These are phyloP conservation scores for Candida incommunis DNA, from an alignment of 805 yeast species.

Conservation along the genomic window DNA sequence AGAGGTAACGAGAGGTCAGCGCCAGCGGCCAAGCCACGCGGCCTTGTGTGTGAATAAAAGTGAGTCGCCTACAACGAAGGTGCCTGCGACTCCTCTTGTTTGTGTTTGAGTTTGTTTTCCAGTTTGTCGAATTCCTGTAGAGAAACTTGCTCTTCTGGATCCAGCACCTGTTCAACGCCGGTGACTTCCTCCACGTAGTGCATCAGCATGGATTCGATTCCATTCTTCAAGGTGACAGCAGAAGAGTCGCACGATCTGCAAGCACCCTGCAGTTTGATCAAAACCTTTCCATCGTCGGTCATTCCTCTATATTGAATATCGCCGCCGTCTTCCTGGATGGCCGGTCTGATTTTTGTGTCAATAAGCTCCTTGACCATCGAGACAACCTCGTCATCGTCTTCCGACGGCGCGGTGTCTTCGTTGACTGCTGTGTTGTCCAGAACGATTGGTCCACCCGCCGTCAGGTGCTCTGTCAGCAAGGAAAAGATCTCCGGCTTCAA, in stretches of 20 bases:
- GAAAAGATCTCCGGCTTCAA: constrained; percentile 49
- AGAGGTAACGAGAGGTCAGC: no score
- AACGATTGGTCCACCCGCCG: constrained; percentile 39
- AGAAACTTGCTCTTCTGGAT: constrained; percentile 64
- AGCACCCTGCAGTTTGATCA: constrained; percentile 84
- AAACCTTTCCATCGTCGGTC: constrained; percentile 80
- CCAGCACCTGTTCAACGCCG: constrained; percentile 76
- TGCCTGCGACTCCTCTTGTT: constrained; percentile 13
- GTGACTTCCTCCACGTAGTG: constrained; percentile 94
- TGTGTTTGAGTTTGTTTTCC: constrained; percentile 39
- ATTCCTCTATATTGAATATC: constrained; percentile 83
- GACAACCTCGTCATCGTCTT: constrained; percentile 66
- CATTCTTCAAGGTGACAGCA: constrained; percentile 84
- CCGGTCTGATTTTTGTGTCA: constrained; percentile 91
- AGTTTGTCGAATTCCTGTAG: constrained; percentile 72
- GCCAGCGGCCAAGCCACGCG: no score
- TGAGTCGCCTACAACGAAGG: constrained; percentile 14
- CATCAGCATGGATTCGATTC: constrained; percentile 93
- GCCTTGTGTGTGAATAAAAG: no score
- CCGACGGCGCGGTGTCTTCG: constrained; percentile 32
- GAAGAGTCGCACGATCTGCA: constrained; percentile 88
- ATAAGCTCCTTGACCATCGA: constrained; percentile 84
- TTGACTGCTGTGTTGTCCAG: constrained; percentile 23
- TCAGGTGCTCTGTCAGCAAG: constrained; percentile 30
- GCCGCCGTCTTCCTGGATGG: constrained; percentile 98